These are phyloP conservation scores for Cetradonia linearis DNA, from an alignment of 495 filamentous ascomycete species.

Conservation along the genomic window DNA sequence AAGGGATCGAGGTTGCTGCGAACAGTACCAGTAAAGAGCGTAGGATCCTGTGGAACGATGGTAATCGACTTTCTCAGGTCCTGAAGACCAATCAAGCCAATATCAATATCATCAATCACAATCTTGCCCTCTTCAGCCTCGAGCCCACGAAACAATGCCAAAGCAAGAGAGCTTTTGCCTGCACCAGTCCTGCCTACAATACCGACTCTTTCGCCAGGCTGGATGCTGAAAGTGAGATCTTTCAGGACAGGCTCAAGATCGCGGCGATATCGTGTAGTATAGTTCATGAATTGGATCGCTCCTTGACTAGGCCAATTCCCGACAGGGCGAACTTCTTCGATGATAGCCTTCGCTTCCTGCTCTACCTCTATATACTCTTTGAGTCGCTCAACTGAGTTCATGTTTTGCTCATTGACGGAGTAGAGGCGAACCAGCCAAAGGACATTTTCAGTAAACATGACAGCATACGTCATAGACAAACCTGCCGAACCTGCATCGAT, in stretches of 20 bases:
- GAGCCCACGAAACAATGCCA: conserved; percentile 94
- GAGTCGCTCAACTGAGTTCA: conserved; percentile 99
- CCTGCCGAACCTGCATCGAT: conserved; percentile 93
- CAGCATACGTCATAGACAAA: conserved; percentile 93
- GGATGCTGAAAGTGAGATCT: conserved; percentile 75
- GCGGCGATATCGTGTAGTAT: conserved; percentile 77
- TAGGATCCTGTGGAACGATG: conserved; percentile 97
- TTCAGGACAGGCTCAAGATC: conserved; percentile 82
- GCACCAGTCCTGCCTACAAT: conserved; percentile 96
- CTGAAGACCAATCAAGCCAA: conserved; percentile 75
- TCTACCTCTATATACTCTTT: conserved; percentile 96
- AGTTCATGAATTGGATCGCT: conserved; percentile 74
- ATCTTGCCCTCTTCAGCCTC: conserved; percentile 90
- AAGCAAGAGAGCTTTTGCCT: conserved; percentile 89
- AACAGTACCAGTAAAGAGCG: conserved; percentile 92
- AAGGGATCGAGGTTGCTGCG: conserved; percentile 95
- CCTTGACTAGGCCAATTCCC: conserved; percentile 79
- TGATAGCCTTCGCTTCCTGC: conserved; percentile 73
- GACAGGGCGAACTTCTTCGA: conserved; percentile 67
- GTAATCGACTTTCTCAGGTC: conserved; percentile 91
- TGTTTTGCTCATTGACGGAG: conserved; percentile 92
- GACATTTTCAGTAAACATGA: conserved; percentile 94
- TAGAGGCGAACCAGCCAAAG: conserved; percentile 97
- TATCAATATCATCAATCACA: conserved; percentile 80
- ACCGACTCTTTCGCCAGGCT: conserved; percentile 83